A percentile compares a stretch with the other conserved stretches of the same genome.
Conservation (phyloP, 345 rosid genomes). For the Salix udensis region DNA sequence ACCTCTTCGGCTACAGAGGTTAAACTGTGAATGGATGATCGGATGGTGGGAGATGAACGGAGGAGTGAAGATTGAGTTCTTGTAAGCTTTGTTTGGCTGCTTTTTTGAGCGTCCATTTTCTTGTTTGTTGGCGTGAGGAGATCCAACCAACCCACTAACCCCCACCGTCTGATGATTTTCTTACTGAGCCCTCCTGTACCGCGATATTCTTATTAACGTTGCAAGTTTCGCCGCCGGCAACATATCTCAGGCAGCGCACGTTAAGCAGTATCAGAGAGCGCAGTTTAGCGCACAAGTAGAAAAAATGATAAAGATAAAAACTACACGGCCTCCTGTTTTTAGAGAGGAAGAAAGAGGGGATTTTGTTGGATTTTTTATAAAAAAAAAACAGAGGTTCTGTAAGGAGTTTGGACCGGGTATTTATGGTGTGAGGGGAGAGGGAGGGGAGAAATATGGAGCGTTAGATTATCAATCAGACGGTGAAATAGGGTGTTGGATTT, state of each 20-base stretch:
- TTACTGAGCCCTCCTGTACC: constrained; percentile 41
- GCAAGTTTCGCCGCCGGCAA: constrained; percentile 33
- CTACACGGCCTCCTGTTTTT: background rate
- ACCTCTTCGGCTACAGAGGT: constrained; percentile 61
- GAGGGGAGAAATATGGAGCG: constrained; percentile 39
- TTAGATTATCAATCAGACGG: constrained; percentile 44
- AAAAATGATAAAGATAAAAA: background rate
- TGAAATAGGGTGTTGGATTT: background rate
- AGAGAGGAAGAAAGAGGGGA: constrained; percentile 7
- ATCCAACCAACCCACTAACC: background rate
- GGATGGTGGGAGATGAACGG: constrained; percentile 74
- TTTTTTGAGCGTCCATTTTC: constrained; percentile 58
- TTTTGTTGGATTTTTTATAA: background rate
- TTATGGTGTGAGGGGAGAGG: constrained; percentile 31
- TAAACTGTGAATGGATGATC: constrained; percentile 83
- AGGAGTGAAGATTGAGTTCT: constrained; percentile 80
- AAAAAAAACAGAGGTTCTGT: background rate
- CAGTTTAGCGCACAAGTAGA: constrained; percentile 24
- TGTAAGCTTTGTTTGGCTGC: constrained; percentile 64
- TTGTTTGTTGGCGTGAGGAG: background rate
- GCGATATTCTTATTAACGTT: constrained; percentile 41
- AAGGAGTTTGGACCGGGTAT: constrained; percentile 29
- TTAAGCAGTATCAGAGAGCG: constrained; percentile 32
- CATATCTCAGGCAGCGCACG: constrained; percentile 42
- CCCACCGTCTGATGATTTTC: constrained; percentile 15